Evolutionary conservation across 2,329 filamentous ascomycete genomes (phyloP).

Genomic region (Aureobasidium mangrovei): DNA sequence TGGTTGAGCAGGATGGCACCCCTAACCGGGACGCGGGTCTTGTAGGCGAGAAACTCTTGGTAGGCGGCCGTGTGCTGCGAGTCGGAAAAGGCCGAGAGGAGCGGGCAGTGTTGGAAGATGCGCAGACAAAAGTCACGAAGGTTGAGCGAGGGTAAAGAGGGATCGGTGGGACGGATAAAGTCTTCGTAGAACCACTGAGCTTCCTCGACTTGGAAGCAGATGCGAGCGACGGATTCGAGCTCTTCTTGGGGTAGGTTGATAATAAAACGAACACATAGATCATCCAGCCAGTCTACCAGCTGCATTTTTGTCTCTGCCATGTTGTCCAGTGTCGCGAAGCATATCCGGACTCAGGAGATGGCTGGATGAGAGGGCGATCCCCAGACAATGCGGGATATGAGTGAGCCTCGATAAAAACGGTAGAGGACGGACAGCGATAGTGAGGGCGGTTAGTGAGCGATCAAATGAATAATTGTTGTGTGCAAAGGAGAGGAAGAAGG

Average conservation of each 20-base stretch:
- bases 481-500: too few species aligned
- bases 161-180: slow-evolving; percentile 86
- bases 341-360: slow-evolving; percentile 40
- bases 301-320: slow-evolving; percentile 75
- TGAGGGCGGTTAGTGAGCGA: too few species aligned
- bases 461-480: too few species aligned
- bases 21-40: slow-evolving; percentile 84
- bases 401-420: too few species aligned
- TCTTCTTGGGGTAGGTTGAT: slow-evolving; percentile 93
- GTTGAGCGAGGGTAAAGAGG: slow-evolving; percentile 73
- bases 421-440: too few species aligned
- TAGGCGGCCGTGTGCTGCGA: slow-evolving; percentile 76
- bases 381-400: too few species aligned
- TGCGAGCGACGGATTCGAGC: slow-evolving; percentile 77
- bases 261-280: slow-evolving; percentile 95
- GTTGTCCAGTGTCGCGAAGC: slow-evolving; percentile 48
- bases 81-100: slow-evolving; percentile 71
- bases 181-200: slow-evolving; percentile 99
- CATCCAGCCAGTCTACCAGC: slow-evolving; percentile 94
- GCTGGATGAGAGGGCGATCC: background rate
- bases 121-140: slow-evolving; percentile 77
- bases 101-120: slow-evolving; percentile 89
- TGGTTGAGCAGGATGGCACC: slow-evolving; percentile 90
- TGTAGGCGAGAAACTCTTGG: slow-evolving; percentile 87
- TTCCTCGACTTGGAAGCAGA: slow-evolving; percentile 98